Base-by-base conservation (phyloP, 805 yeast species). In the Ogataea thermomethanolica region DNA sequence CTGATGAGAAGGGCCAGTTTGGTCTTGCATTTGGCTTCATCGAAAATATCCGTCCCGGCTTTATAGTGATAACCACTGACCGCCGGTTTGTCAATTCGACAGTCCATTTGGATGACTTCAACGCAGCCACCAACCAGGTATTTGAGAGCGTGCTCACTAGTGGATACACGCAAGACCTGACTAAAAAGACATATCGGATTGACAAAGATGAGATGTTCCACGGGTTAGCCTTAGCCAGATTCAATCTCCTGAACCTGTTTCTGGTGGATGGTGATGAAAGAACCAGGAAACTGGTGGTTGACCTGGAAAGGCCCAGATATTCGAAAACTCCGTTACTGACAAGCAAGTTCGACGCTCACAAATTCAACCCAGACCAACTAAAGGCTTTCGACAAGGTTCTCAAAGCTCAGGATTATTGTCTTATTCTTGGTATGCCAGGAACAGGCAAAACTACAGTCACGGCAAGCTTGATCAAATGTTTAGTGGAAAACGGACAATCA, bases 351-450 rank as follows among this genome's bases (percentile, higher is more conserved):
- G 40, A 48, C 38, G 8, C 39, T 13, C 43, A 41, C 3, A 42
- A 54, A 10, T 78, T 86, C 51, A 93, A 93, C 53, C 54, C 58
- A 0, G 95, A 88, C 53, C 99, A 93, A 56, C 44, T 66, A 4
- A 50, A 41, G 2, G 98, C 97, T 0, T 70, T 93, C 27, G 73
- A 78, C 11, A 75, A 70, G 44, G 86, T 81, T 0, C 56, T 88
- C 34, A 60, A 71, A 11, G 73, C 93, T 0, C 58, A 79, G 38
- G 95, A 90, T 56, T 93, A 86, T 56, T 70, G 90, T 4, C 67
- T 93, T 51, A 75, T 93, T 13, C 65, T 91, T 44, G 99, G 99
- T 0, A 93, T 93, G 99, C 99, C 99, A 0, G 99, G 99, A 3
- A 93, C 98, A 0, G 99, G 96, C 8, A 88, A 88, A 55, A 88